Conservation (phyloP, 2,329 filamentous ascomycete genomes). For the Pseudogymnoascus sp. region DNA sequence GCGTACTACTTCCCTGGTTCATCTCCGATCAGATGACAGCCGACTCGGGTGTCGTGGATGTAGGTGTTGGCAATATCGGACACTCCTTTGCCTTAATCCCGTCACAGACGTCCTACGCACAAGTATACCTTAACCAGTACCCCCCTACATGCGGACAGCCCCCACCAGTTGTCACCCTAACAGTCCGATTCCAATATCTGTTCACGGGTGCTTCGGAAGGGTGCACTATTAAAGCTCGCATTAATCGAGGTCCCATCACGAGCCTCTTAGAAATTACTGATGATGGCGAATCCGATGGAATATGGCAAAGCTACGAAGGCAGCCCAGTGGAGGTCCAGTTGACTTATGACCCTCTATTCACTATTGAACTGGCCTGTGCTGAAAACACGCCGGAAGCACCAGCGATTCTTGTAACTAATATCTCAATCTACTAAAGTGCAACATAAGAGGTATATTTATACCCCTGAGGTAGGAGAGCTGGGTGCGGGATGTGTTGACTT, state of each 20-base stretch:
- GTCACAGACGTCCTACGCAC: too few relatives aligned
- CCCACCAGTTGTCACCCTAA: too few relatives aligned
- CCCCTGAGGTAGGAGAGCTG: neutral
- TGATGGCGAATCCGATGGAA: neutral
- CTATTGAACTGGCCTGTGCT: neutral
- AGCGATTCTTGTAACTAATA: neutral
- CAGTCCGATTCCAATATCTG: too few relatives aligned
- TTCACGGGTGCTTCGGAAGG: too few relatives aligned
- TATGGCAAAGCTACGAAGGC: neutral
- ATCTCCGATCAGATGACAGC: too few relatives aligned
- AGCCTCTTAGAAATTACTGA: neutral
- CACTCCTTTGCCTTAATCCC: too few relatives aligned
- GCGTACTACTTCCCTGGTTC: too few relatives aligned
- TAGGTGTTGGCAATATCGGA: too few relatives aligned
- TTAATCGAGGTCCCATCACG: neutral
- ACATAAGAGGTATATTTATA: neutral
- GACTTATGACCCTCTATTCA: neutral
- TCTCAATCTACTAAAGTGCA: neutral
- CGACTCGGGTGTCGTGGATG: too few relatives aligned
- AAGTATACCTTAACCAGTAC: too few relatives aligned
- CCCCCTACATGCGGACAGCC: too few relatives aligned
- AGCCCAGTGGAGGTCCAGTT: neutral
- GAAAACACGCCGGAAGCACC: neutral
- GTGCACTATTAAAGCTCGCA: neutral
- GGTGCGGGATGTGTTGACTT: neutral